Base-by-base conservation (phyloP, 108 stramenopile genomes). In the Nitzschia palea region DNA sequence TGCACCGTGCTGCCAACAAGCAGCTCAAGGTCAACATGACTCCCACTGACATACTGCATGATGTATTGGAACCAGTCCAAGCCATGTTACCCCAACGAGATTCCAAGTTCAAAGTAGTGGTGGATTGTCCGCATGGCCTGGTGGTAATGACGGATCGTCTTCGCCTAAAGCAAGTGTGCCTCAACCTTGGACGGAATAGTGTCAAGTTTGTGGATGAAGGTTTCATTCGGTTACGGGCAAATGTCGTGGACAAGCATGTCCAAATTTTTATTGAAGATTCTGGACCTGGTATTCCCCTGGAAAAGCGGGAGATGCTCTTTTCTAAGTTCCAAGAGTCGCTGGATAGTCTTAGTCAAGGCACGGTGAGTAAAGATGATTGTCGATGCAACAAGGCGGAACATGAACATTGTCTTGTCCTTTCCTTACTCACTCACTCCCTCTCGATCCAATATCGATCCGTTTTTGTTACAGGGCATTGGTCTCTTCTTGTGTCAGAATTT, bases 141-240 rank as follows among this genome's bases (percentile, higher is more conserved):
- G 31, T 73, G 3, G 59, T 82, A n/a, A 56, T 68, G 69, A 63
- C 84, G 14, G 84, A 85, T 66, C 53, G 53, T 2, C 42, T 85
- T 34, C 65, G 84, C 23, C 55, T 85, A 26, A 85, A 81, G 44
- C 84, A 85, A 73, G 62, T 85, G 3, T 44, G 81, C 30, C 54
- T 85, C 43, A 85, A 85, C 52, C 51, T 85, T 33, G 74, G 63
- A 0, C 40, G 78, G 27, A 85, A 81, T 35, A 59, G 70, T 44
- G 50, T 60, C 23, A 81, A 81, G 51, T 81, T 85, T 68, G 75
- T 85, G 29, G 36, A 76, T 47, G 55, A 72, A 17, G 84, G 84
- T 10, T 85, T 72, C 64, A 62, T 85, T 17, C 78, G 80, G n/a
- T 48, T 85, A 4, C n/a, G 55, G 3, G 84, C 78, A 6, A 33